Conservation (phyloP, 1,139 yeast genomes). For the Keqinozyma sinolaborantium region DNA sequence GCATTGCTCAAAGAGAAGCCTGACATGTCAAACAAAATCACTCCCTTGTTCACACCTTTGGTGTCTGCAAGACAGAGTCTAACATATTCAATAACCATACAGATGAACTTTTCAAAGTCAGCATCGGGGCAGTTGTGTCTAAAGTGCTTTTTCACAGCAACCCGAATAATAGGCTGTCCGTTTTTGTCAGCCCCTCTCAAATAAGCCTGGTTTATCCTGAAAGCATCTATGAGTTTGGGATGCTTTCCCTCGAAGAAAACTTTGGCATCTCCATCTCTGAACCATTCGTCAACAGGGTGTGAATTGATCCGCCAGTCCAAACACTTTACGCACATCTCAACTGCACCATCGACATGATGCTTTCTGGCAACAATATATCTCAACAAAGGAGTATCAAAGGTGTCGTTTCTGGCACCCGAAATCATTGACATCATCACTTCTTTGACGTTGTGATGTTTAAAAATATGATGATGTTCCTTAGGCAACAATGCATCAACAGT, state of each 20-base stretch:
- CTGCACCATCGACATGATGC: conserved; percentile 60
- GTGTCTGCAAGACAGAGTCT: conserved; percentile 50
- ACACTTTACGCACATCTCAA: conserved; percentile 65
- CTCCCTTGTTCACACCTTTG: conserved; percentile 68
- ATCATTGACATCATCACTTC: conserved; percentile 37
- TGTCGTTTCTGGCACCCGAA: conserved; percentile 61
- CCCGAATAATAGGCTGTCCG: conserved; percentile 67
- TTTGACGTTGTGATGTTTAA: conserved; percentile 2
- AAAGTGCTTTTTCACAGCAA: conserved; percentile 71
- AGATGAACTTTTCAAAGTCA: conserved; percentile 65
- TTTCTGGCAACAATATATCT: conserved; percentile 74
- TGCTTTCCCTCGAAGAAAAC: conserved; percentile 16
- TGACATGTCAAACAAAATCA: conserved; percentile 70
- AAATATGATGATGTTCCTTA: conserved; percentile 4
- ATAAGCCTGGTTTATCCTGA: conserved; percentile 57
- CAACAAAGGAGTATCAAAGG: conserved; percentile 65
- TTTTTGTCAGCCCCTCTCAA: conserved; percentile 61
- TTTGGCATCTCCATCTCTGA: conserved; percentile 58
- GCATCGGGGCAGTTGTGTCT: conserved; percentile 66
- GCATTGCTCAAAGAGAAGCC: conserved; percentile 50
- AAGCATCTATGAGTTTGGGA: conserved; percentile 48
- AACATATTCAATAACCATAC: conserved; percentile 66
- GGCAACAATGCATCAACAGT: conserved; percentile 1
- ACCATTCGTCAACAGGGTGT: conserved; percentile 52
- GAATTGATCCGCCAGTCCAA: conserved; percentile 66